Percentiles rank a stretch among this genome's conserved stretches.
phyloP scores from a whole-genome alignment of 2,329 filamentous ascomycete species.

The Paraphoma sp. region DNA sequence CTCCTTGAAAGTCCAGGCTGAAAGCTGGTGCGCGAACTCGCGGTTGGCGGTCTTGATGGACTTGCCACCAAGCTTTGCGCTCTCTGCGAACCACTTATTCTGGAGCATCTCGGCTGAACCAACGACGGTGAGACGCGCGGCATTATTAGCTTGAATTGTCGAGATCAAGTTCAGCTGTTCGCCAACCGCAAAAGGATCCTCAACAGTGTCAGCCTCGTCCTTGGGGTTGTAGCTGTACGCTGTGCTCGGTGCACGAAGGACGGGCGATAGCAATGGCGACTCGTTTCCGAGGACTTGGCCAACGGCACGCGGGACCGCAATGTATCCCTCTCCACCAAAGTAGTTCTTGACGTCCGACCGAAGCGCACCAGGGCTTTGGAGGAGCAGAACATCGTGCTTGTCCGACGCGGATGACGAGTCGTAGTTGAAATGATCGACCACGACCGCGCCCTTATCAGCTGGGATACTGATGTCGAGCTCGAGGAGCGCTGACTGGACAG shows the following conservation, averaged over 20 bases:
- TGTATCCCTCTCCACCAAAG: slow-evolving; percentile 72
- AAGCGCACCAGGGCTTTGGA: slow-evolving; percentile 70
- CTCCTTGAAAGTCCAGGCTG: slow-evolving; percentile 98
- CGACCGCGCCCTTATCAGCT: slow-evolving; percentile 79
- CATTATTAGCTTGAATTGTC: slow-evolving; percentile 89
- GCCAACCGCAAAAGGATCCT: slow-evolving; percentile 86
- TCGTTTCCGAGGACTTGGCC: slow-evolving; percentile 81
- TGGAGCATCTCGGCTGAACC: slow-evolving; percentile 87
- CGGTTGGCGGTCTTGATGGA: slow-evolving; percentile 75
- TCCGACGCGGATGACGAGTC: slow-evolving; percentile 78
- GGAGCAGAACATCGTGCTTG: slow-evolving; percentile 84
- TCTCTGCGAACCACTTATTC: slow-evolving; percentile 86
- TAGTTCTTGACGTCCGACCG: slow-evolving; percentile 76
- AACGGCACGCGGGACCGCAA: slow-evolving; percentile 83
- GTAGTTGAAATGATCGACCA: slow-evolving; percentile 97
- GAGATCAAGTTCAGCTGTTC: slow-evolving; percentile 85
- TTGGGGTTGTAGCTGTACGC: slow-evolving; percentile 95
- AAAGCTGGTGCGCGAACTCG: slow-evolving; percentile 82
- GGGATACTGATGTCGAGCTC: slow-evolving; percentile 92
- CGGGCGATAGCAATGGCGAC: slow-evolving; percentile 77
- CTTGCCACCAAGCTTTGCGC: slow-evolving; percentile 65
- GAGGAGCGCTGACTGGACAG: slow-evolving; percentile 78
- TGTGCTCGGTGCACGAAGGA: slow-evolving; percentile 81
- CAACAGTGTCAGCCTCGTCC: slow-evolving; percentile 74
- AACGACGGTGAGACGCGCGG: slow-evolving; percentile 83